Percentiles rank a stretch among this genome's conserved stretches.
These are phyloP conservation scores for Termitomyces sp. DNA, from an alignment of 768 basidiomycete genomes.

Conservation along the genomic window DNA sequence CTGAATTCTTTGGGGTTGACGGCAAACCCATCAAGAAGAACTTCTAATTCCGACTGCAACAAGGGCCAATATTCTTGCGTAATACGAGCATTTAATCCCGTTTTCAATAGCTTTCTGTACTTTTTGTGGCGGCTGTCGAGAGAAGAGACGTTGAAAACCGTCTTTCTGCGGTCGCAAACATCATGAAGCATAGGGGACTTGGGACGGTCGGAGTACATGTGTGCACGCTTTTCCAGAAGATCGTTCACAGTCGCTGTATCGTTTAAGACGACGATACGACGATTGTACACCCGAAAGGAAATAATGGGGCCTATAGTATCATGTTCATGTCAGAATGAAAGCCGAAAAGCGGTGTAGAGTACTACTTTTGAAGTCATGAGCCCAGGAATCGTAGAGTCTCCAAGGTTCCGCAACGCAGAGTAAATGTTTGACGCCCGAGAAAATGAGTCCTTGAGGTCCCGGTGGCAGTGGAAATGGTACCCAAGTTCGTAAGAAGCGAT, in stretches of 20 bases:
- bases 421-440: slow-evolving; percentile 19
- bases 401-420: slow-evolving; percentile 19
- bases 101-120: slow-evolving; percentile 35
- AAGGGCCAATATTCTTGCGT: slow-evolving; percentile 27
- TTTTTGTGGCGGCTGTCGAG: slow-evolving; percentile 28
- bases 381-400: slow-evolving; percentile 22
- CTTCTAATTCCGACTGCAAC: slow-evolving; percentile 27
- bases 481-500: background rate
- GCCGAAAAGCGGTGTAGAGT: background rate
- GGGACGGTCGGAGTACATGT: slow-evolving; percentile 52
- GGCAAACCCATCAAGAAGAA: slow-evolving; percentile 27
- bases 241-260: slow-evolving; percentile 35
- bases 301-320: slow-evolving; percentile 35
- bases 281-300: slow-evolving; percentile 39
- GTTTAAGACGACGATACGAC: slow-evolving; percentile 44
- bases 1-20: slow-evolving; percentile 24
- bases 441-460: slow-evolving; percentile 17
- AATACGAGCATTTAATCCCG: slow-evolving; percentile 29
- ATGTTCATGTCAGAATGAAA: background rate
- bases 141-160: slow-evolving; percentile 39
- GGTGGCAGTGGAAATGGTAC: slow-evolving; percentile 19
- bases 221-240: slow-evolving; percentile 44
- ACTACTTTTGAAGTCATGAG: slow-evolving; percentile 16
- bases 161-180: slow-evolving; percentile 33
- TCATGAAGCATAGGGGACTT: slow-evolving; percentile 36